Conservation (phyloP, 352 stramenopile species). For the Globisporangium carolinianum region DNA sequence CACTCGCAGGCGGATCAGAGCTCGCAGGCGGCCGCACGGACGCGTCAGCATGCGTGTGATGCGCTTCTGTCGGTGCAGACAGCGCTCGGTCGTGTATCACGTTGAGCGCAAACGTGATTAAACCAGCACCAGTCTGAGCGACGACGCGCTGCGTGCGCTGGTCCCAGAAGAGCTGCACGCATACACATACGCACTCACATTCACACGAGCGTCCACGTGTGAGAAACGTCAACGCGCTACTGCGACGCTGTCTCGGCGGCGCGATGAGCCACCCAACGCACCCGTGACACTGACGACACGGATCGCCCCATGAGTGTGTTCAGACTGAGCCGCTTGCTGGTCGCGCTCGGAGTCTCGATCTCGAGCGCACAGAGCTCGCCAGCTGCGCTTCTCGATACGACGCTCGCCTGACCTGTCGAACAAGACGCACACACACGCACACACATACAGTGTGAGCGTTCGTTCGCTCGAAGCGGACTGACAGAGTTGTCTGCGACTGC, state of each 20-base stretch:
- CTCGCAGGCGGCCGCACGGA: not conserved
- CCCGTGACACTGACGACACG: conserved; percentile 11
- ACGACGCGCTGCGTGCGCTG: not conserved
- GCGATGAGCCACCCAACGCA: conserved; percentile 1
- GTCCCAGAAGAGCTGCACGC: conserved; percentile 1
- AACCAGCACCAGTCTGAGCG: conserved; percentile 12
- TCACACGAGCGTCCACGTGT: no score
- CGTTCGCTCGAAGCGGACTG: no score
- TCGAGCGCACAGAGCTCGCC: not conserved
- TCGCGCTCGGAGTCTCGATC: conserved; percentile 13
- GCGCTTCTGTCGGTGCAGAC: not conserved
- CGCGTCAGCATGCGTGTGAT: not conserved
- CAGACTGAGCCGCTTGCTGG: conserved; percentile 18
- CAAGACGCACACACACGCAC: not conserved
- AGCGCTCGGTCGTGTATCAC: not conserved
- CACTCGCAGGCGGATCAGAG: no score
- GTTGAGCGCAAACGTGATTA: conserved; percentile 11
- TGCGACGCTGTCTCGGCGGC: no score
- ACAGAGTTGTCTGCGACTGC: no score
- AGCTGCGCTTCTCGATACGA: not conserved
- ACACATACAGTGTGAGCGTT: not conserved
- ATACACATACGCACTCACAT: not conserved
- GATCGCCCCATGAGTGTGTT: conserved; percentile 15
- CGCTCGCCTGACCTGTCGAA: conserved; percentile 17
- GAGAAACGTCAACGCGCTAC: no score